Percentiles rank a stretch among this genome's conserved stretches.
These are phyloP conservation scores for Dalbergia cochinchinensis DNA, from an alignment of 306 rosid species.

Conservation along the genomic window DNA sequence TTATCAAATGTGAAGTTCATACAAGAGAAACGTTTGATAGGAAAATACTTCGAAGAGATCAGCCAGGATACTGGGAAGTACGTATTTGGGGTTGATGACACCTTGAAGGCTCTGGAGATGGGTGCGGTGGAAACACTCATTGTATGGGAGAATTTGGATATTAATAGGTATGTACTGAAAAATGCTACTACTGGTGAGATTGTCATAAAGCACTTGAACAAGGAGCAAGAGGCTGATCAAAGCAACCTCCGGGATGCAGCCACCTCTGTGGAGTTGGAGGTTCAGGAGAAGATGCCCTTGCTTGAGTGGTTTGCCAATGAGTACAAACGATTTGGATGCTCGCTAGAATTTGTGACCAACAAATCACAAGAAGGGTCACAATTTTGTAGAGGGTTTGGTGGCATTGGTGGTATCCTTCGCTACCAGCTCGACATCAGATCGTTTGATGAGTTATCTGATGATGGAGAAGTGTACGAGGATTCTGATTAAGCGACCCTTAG, in stretches of 20 bases:
- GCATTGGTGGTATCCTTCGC: conserved; percentile 91
- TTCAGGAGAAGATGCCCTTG: conserved; percentile 80
- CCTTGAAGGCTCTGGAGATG: conserved; percentile 87
- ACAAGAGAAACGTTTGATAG: conserved; percentile 86
- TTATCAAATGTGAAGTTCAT: conserved; percentile 88
- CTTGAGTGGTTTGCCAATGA: conserved; percentile 95
- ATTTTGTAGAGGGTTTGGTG: conserved; percentile 93
- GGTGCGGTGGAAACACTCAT: conserved; percentile 89
- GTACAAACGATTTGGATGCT: conserved; percentile 79
- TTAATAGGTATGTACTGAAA: conserved; percentile 74
- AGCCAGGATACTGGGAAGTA: conserved; percentile 95
- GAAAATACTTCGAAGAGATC: conserved; percentile 87
- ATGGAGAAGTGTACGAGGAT: conserved; percentile 70
- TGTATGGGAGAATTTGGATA: conserved; percentile 88
- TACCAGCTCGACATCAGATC: conserved; percentile 93
- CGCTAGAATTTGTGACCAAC: conserved; percentile 86
- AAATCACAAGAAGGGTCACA: conserved; percentile 96
- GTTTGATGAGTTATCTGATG: conserved; percentile 76
- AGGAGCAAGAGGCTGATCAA: conserved; percentile 74
- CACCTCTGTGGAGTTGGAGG: conserved; percentile 67
- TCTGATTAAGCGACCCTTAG: conserved; percentile 52
- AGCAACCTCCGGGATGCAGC: conserved; percentile 66
- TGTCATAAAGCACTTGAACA: conserved; percentile 72
- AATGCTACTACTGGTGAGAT: conserved; percentile 64
- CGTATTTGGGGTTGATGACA: conserved; percentile 89